Base-by-base conservation (phyloP, 257 asterid genomes). In the Voacanga thouarsii region DNA sequence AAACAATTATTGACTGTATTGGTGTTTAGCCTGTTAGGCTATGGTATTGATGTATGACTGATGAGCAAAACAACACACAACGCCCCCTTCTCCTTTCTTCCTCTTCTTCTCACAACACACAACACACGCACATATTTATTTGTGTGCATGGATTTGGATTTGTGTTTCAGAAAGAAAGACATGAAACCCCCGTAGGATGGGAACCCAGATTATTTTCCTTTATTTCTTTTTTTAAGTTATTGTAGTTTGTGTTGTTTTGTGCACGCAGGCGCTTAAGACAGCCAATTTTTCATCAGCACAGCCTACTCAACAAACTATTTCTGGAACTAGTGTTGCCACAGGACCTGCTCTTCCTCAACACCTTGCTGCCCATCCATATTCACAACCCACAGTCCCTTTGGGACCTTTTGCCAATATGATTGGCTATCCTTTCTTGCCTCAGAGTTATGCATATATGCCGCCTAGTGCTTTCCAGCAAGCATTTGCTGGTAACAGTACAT, bases 271-370 rank as follows among this genome's bases (percentile, higher is more conserved):
- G 75, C 84, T 91, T 80, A 91, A 84, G 87, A 78, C 80, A 28
- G 85, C 79, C 66, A 90, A 85, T 80, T 85, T 87, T 77, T 81
- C 90, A 63, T 89, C 89, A 9, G 59, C 85, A 12, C 98, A 89
- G 82, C 89, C 92, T 15, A 80, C 89, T 57, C 87, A 79, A 45
- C 89, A 89, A 79, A 77, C 88, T 12, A 81, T 85, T 63, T 80
- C 92, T 24, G 97, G 93, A 84, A 75, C 85, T 23, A 87, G 80
- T 80, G 84, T 83, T 68, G 85, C 92, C 69, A 79, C 92, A 10
- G 98, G 97, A 56, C 94, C 90, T 70, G 86, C 91, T 80, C 82
- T 89, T 60, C 98, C 90, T 12, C 97, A 88, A 77, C 96, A 92
- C 74, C 90, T 92, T 44, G 84, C 94, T 21, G 80, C 90, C 30